Evolutionary conservation across 768 basidiomycete genomes (phyloP).

Genomic region (Hemileccinum impolitum): DNA sequence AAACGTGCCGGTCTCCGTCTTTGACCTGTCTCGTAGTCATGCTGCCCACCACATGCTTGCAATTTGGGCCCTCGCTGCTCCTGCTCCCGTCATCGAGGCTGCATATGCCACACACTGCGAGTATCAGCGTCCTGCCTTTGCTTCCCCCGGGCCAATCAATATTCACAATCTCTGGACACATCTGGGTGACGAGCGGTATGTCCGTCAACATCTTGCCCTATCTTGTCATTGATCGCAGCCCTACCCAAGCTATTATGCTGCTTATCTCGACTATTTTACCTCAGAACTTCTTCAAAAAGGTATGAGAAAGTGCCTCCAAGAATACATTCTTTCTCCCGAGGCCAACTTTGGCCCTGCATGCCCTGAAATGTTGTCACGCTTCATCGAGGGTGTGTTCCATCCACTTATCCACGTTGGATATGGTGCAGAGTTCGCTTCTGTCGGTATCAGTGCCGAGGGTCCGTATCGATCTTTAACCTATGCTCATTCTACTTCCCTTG

Average conservation of each 20-base stretch:
- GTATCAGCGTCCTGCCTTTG: slow-evolving; percentile 37
- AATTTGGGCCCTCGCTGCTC: slow-evolving; percentile 58
- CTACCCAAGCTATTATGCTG: slow-evolving; percentile 50
- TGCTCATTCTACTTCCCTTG: slow-evolving; percentile 35
- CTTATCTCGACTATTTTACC: slow-evolving; percentile 57
- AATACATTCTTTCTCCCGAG: slow-evolving; percentile 50
- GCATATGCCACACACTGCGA: slow-evolving; percentile 41
- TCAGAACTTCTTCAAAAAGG: slow-evolving; percentile 41
- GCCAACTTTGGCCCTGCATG: slow-evolving; percentile 37
- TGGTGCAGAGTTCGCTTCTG: slow-evolving; percentile 58
- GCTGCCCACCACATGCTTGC: slow-evolving; percentile 55
- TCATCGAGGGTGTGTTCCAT: slow-evolving; percentile 56
- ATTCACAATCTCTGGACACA: slow-evolving; percentile 49
- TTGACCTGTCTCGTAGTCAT: slow-evolving; percentile 41
- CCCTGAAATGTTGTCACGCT: slow-evolving; percentile 51
- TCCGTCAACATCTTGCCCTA: neutral
- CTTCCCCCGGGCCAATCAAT: slow-evolving; percentile 18
- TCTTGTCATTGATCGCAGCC: neutral
- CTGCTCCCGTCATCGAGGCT: slow-evolving; percentile 37
- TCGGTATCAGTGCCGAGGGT: slow-evolving; percentile 66
- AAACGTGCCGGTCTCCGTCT: slow-evolving; percentile 6
- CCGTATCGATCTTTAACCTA: slow-evolving; percentile 19
- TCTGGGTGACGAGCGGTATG: slow-evolving; percentile 55
- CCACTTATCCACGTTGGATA: slow-evolving; percentile 63
- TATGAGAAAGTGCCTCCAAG: slow-evolving; percentile 44